A percentile compares a stretch with the other conserved stretches of the same genome.
These are phyloP conservation scores for Suzukiozyma palmioleophila DNA, from an alignment of 1,139 yeast genomes.

Conservation along the genomic window DNA sequence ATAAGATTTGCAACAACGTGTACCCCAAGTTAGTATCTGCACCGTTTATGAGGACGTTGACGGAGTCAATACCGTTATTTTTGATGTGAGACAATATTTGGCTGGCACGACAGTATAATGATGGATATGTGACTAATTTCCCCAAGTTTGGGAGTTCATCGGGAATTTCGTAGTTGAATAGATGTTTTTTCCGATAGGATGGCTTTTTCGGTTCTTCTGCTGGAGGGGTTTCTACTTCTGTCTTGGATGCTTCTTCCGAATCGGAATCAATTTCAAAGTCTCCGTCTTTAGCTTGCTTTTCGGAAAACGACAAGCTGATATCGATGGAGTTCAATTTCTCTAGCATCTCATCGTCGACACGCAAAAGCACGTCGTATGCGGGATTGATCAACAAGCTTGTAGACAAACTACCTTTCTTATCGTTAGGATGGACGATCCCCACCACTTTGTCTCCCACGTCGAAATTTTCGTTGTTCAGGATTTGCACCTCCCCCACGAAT, in stretches of 20 bases:
- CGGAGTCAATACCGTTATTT: slow-evolving; percentile 10
- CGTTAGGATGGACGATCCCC: slow-evolving; percentile 32
- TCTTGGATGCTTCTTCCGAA: slow-evolving; percentile 3
- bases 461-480: slow-evolving; percentile 18
- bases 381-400: slow-evolving; percentile 34
- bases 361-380: slow-evolving; percentile 26
- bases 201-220: slow-evolving; percentile 2
- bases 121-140: slow-evolving; percentile 31
- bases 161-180: slow-evolving; percentile 6
- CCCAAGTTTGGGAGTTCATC: slow-evolving; percentile 28
- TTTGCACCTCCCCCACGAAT: slow-evolving; percentile 32
- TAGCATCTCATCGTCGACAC: slow-evolving; percentile 22
- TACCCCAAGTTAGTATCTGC: slow-evolving; percentile 40
- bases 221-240: slow-evolving; percentile 2
- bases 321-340: slow-evolving; percentile 18
- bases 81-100: slow-evolving; percentile 31
- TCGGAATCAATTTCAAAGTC: slow-evolving; percentile 15
- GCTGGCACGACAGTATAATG: slow-evolving; percentile 37
- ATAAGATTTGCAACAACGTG: slow-evolving; percentile 32
- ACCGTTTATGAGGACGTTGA: slow-evolving; percentile 39
- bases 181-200: not conserved
- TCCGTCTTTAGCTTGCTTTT: slow-evolving; percentile 3
- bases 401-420: slow-evolving; percentile 35
- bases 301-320: slow-evolving; percentile 12
- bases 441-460: slow-evolving; percentile 33